A percentile compares a stretch with the other conserved stretches of the same genome.
Evolutionary conservation across 805 yeast genomes (phyloP).

Genomic region (Starmerella bombicola): DNA sequence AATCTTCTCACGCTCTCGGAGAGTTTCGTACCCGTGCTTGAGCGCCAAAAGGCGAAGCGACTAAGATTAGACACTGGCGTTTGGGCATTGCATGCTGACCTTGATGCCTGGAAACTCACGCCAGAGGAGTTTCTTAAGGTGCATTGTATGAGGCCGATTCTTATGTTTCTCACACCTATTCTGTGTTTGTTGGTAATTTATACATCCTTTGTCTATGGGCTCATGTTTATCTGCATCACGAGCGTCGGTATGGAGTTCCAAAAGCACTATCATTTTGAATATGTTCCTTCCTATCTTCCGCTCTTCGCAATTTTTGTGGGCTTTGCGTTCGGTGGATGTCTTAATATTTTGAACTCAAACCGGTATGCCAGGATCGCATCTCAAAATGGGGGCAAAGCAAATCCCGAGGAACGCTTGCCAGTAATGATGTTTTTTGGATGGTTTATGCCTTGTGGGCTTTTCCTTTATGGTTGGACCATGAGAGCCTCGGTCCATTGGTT

Average conservation of each 20-base stretch:
- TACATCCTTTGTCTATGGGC: slow-evolving; percentile 36
- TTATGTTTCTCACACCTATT: slow-evolving; percentile 47
- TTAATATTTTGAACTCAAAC: slow-evolving; percentile 24
- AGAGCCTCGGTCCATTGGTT: slow-evolving; percentile 37
- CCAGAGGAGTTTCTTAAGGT: slow-evolving; percentile 56
- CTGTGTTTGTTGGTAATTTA: slow-evolving; percentile 32
- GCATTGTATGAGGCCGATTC: slow-evolving; percentile 68
- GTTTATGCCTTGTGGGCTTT: slow-evolving; percentile 42
- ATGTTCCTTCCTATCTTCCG: slow-evolving; percentile 27
- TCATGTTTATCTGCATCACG: slow-evolving; percentile 34
- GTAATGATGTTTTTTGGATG: slow-evolving; percentile 39
- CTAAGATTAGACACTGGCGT: slow-evolving; percentile 69
- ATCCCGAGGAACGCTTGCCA: slow-evolving; percentile 50
- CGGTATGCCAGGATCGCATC: slow-evolving; percentile 25
- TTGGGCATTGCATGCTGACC: slow-evolving; percentile 76
- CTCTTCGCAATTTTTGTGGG: slow-evolving; percentile 29
- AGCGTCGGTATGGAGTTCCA: slow-evolving; percentile 32
- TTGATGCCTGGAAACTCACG: slow-evolving; percentile 68
- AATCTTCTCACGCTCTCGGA: slow-evolving; percentile 32
- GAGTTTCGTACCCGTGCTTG: slow-evolving; percentile 35
- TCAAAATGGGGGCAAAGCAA: slow-evolving; percentile 34
- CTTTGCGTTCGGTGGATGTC: slow-evolving; percentile 25
- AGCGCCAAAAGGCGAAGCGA: slow-evolving; percentile 50
- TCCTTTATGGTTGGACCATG: slow-evolving; percentile 55
- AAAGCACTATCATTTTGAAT: slow-evolving; percentile 27